Evolutionary conservation across 176 grass and related monocot species (phyloP), one percentile per base, ranked within the genome.

Genomic region (Puya raimondii): DNA sequence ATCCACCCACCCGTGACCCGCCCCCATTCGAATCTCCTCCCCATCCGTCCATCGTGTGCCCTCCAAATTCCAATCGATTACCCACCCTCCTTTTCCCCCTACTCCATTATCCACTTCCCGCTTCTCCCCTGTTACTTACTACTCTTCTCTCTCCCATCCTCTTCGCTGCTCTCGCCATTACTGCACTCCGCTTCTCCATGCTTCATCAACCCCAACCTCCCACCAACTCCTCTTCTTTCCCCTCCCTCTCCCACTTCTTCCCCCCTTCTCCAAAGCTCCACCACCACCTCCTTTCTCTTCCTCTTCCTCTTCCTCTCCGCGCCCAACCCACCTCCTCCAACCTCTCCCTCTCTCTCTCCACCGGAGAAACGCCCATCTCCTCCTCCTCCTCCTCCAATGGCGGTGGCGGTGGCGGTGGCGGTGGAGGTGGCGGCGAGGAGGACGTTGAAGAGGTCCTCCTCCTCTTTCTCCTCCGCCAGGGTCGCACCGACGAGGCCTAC

Each of bases 401-500:
- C 51, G 53, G 14, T 4, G 66, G 65, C 17, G 75, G 82, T 14
- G 59, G 85, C 47, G 92, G 86, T 23, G 67, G 75, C 51, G 53
- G 14, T 4, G 66, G 65, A 14, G 75, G 82, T 14, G 59, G 85
- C 47, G 92, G 86, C 29, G 84, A 92, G 17, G 79, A 85, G 51
- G 93, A 86, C 48, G 91, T 83, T 71, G 7, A 54, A 53, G 78
- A 42, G 33, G 70, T 66, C 26, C 11, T 25, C 13, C 88, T 96
- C 50, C 77, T 96, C 4, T 67, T 5, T 9, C 89, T 96, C 23
- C 81, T 96, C 48, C 83, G 82, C 50, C 77, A 63, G 50, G 75
- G 82, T 14, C 58, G 85, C 47, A 96, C 89, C 23, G 84, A 96
- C 23, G 79, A 85, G 51, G 93, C 93, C 51, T 96, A 87, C 74